Conservation (phyloP, 805 yeast species). For the Saturnispora quitensis region DNA sequence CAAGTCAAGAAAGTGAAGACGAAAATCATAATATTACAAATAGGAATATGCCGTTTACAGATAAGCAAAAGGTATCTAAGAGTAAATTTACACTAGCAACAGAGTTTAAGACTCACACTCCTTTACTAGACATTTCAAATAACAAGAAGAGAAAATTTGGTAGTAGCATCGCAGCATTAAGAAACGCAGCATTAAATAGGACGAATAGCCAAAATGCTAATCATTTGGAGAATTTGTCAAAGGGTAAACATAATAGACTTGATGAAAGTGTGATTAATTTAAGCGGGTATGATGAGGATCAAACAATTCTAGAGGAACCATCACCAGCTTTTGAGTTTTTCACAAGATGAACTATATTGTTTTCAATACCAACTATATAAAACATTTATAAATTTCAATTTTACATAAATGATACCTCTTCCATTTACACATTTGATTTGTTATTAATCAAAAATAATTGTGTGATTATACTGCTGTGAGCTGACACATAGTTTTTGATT, state of each 20-base stretch:
- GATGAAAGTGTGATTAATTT: neutral
- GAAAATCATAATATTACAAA: neutral
- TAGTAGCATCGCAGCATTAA: neutral
- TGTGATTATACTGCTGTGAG: slow-evolving; percentile 13
- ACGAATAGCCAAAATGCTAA: neutral
- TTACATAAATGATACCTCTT: neutral
- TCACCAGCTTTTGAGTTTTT: neutral
- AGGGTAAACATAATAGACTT: neutral
- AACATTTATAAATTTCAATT: neutral
- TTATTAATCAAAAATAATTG: slow-evolving; percentile 1
- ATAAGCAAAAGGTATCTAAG: neutral
- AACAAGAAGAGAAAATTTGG: neutral
- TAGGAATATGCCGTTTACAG: neutral
- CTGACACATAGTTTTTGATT: slow-evolving; percentile 2
- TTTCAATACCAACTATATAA: neutral
- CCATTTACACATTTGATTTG: neutral
- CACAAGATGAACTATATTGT: neutral
- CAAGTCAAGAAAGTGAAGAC: neutral
- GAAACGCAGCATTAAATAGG: neutral
- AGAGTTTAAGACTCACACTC: neutral
- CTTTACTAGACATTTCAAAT: neutral
- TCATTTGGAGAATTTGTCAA: neutral
- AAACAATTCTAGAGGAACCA: neutral
- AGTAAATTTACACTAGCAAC: neutral
- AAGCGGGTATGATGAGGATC: neutral